A percentile compares a stretch with the other conserved stretches of the same genome.
Evolutionary conservation across 73 alveolate species (phyloP).

Genomic region (Stentor coeruleus): DNA sequence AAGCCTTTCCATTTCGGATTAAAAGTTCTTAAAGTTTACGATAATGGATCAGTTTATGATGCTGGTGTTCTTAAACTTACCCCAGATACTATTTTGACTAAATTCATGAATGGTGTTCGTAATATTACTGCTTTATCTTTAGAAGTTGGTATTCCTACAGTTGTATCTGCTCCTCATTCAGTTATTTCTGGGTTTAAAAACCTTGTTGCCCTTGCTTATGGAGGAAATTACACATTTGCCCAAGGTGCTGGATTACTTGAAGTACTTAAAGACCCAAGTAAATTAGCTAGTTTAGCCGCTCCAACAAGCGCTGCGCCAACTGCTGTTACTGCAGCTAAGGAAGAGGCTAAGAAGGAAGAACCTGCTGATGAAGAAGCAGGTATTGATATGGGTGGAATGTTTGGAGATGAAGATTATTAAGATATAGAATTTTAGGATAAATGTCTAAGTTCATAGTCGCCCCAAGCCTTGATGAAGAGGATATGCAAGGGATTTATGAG

Average conservation of each 20-base stretch:
- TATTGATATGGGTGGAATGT: slow-evolving; percentile 91
- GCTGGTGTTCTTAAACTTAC: slow-evolving; percentile 96
- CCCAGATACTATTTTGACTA: slow-evolving; percentile 41
- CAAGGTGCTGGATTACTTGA: slow-evolving; percentile 55
- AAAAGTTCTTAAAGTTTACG: slow-evolving; percentile 84
- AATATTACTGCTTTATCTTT: slow-evolving; percentile 87
- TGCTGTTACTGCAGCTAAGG: slow-evolving; percentile 52
- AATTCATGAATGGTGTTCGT: slow-evolving; percentile 49
- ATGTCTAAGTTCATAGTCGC: slow-evolving; percentile 32
- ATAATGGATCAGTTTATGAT: slow-evolving; percentile 91
- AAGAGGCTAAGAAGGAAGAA: slow-evolving; percentile 53
- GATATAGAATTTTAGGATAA: slow-evolving; percentile 17
- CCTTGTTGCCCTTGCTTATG: slow-evolving; percentile 93
- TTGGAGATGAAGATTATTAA: slow-evolving; percentile 77
- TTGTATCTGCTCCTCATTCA: slow-evolving; percentile 96
- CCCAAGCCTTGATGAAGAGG: slow-evolving; percentile 71
- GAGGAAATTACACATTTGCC: slow-evolving; percentile 77
- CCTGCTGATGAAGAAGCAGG: slow-evolving; percentile 81
- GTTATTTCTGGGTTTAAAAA: slow-evolving; percentile 96
- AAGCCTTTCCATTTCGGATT: slow-evolving; percentile 95
- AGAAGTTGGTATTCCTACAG: slow-evolving; percentile 90
- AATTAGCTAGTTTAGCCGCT: slow-evolving; percentile 58
- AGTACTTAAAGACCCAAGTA: slow-evolving; percentile 54
- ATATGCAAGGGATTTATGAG: slow-evolving; percentile 77
- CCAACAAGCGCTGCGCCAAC: slow-evolving; percentile 52